Conservation (phyloP, 2,329 filamentous ascomycete genomes). For the Dryadomyces sulphureus region DNA sequence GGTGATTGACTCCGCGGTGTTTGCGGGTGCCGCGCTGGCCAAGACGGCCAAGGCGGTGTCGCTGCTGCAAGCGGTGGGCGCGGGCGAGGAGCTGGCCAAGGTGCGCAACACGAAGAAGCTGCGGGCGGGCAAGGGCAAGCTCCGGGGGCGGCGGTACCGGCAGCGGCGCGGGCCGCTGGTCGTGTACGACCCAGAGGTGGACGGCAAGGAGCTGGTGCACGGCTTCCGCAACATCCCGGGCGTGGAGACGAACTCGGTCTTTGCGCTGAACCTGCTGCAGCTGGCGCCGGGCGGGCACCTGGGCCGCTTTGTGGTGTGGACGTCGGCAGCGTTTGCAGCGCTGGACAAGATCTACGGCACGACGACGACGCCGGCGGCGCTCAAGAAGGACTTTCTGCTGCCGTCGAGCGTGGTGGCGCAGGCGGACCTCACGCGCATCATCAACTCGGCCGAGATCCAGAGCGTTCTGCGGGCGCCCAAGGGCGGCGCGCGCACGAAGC, state of each 20-base stretch:
- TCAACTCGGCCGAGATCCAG: conserved; percentile 99
- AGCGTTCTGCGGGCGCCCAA: conserved; percentile 84
- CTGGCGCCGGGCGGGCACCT: conserved; percentile 97
- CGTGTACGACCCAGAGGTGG: conserved; percentile 90
- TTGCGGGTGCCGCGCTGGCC: conserved; percentile 54
- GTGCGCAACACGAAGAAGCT: conserved; percentile 94
- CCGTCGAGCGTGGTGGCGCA: conserved; percentile 86
- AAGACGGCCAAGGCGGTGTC: conserved; percentile 80
- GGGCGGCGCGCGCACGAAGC: conserved; percentile 82
- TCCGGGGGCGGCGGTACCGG: conserved; percentile 89
- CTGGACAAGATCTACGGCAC: conserved; percentile 95
- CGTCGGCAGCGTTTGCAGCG: conserved; percentile 88
- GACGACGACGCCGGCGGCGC: conserved; percentile 72
- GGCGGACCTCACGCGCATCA: conserved; percentile 90
- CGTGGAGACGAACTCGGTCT: conserved; percentile 92
- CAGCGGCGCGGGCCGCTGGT: conserved; percentile 96
- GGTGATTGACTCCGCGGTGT: conserved; percentile 81
- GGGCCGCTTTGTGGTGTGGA: conserved; percentile 98
- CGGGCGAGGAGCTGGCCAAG: conserved; percentile 83
- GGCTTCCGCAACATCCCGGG: conserved; percentile 99
- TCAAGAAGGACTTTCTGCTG: conserved; percentile 99
- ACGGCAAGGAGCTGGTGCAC: conserved; percentile 84
- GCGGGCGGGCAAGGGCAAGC: conserved; percentile 97
- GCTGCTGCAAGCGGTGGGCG: conserved; percentile 84
- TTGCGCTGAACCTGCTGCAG: conserved; percentile 94